phyloP scores from a whole-genome alignment of 495 filamentous ascomycete species.

The Bryoglossum gracile region DNA sequence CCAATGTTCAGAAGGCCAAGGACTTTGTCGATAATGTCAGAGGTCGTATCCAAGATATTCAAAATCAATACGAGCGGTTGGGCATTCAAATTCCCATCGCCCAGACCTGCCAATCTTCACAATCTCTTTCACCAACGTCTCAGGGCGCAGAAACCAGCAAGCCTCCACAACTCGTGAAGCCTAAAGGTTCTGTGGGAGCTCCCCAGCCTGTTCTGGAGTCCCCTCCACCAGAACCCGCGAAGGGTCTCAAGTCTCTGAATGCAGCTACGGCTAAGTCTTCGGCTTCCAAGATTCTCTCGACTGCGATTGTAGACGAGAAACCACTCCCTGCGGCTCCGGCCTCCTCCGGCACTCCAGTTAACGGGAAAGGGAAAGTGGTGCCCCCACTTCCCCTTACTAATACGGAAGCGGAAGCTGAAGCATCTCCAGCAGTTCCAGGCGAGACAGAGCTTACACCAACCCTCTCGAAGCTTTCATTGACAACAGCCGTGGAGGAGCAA shows the following conservation, averaged over 20 bases:
- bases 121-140: neutral
- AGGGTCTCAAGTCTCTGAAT: too few species aligned
- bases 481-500: too few species aligned
- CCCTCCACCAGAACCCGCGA: neutral
- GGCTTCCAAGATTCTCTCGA: too few species aligned
- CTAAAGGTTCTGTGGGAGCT: neutral
- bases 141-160: neutral
- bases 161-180: neutral
- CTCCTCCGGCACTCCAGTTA: too few species aligned
- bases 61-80: neutral
- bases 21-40: neutral
- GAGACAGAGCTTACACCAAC: too few species aligned
- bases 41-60: neutral
- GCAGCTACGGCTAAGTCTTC: too few species aligned
- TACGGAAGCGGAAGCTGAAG: neutral
- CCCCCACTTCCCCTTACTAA: neutral
- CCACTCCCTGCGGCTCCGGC: too few species aligned
- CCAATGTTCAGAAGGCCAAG: neutral
- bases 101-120: neutral
- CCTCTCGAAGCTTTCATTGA: too few species aligned
- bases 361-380: too few species aligned
- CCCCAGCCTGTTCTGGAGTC: neutral
- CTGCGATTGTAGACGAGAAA: too few species aligned
- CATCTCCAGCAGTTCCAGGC: neutral
- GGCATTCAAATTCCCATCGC: neutral